Conservation (phyloP, 768 basidiomycete genomes). For the Pleurotus cornucopiae region DNA sequence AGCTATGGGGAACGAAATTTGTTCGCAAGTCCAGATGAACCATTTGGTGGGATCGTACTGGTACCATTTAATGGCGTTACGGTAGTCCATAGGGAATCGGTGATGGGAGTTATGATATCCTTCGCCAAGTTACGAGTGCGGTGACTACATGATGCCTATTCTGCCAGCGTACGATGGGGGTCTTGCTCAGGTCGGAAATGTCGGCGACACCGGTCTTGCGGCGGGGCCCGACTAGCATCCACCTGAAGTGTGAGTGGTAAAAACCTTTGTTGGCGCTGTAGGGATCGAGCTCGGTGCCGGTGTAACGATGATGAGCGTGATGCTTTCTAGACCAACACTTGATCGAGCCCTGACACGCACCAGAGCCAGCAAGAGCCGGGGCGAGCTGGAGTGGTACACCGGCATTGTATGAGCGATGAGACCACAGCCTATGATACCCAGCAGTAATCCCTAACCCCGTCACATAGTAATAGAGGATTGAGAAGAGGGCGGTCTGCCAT, state of each 20-base stretch:
- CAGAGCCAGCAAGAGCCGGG: slow-evolving; percentile 81
- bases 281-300: slow-evolving; percentile 94
- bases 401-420: slow-evolving; percentile 94
- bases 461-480: slow-evolving; percentile 35
- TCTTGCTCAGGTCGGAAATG: slow-evolving; percentile 80
- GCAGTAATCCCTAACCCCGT: slow-evolving; percentile 85
- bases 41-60: slow-evolving; percentile 93
- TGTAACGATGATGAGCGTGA: slow-evolving; percentile 96
- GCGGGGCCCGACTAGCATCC: slow-evolving; percentile 92
- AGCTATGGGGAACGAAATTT: slow-evolving; percentile 22
- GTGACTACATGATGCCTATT: slow-evolving; percentile 83
- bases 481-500: slow-evolving; percentile 67
- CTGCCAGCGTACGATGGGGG: slow-evolving; percentile 81
- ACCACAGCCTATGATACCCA: slow-evolving; percentile 97
- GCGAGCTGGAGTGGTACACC: slow-evolving; percentile 79
- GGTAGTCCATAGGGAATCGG: slow-evolving; percentile 94
- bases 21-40: slow-evolving; percentile 68
- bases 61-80: slow-evolving; percentile 93
- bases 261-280: slow-evolving; percentile 92
- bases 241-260: slow-evolving; percentile 82
- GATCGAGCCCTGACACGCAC: slow-evolving; percentile 95
- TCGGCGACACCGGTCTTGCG: slow-evolving; percentile 89
- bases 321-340: slow-evolving; percentile 99
- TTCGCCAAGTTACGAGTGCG: slow-evolving; percentile 89
- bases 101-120: slow-evolving; percentile 99